Percentiles rank a stretch among this genome's conserved stretches.
These are phyloP conservation scores for Tulasnella sp. DNA, from an alignment of 768 basidiomycete species.

Conservation along the genomic window DNA sequence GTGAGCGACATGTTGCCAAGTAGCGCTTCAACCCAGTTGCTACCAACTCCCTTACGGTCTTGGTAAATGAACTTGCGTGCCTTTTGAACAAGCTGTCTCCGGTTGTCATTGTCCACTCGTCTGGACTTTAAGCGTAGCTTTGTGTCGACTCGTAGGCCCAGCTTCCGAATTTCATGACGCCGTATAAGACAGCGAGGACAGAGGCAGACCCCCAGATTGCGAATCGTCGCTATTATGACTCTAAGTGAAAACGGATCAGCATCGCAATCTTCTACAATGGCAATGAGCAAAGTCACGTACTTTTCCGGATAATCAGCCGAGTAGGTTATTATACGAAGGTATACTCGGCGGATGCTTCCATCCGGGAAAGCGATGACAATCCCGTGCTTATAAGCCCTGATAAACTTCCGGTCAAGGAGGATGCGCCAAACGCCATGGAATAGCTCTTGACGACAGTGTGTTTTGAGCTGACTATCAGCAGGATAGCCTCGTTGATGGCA, in stretches of 20 bases:
- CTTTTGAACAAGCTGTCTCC: background rate
- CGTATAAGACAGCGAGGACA: conserved; percentile 24
- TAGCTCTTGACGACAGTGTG: conserved; percentile 12
- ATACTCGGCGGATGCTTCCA: conserved; percentile 15
- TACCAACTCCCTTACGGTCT: background rate
- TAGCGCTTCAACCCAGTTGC: background rate
- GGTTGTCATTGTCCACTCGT: background rate
- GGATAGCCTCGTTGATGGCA: background rate
- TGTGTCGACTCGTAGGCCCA: background rate
- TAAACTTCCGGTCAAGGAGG: conserved; percentile 12
- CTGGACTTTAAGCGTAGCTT: background rate
- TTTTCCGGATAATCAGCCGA: conserved; percentile 31
- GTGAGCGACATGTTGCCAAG: background rate
- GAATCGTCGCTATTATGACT: background rate
- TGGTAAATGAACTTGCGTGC: conserved; percentile 1
- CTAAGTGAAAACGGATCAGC: background rate
- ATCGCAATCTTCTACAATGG: background rate
- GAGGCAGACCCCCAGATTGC: conserved; percentile 19
- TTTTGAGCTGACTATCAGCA: background rate
- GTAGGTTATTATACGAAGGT: conserved; percentile 25
- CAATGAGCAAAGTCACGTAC: conserved; percentile 17
- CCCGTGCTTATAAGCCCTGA: conserved; percentile 12
- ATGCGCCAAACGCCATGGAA: conserved; percentile 9
- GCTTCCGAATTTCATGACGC: conserved; percentile 13
- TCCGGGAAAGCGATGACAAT: conserved; percentile 8